These are phyloP conservation scores for Lentinula novae-zelandiae DNA, from an alignment of 1,284 basidiomycete species.

Conservation along the genomic window DNA sequence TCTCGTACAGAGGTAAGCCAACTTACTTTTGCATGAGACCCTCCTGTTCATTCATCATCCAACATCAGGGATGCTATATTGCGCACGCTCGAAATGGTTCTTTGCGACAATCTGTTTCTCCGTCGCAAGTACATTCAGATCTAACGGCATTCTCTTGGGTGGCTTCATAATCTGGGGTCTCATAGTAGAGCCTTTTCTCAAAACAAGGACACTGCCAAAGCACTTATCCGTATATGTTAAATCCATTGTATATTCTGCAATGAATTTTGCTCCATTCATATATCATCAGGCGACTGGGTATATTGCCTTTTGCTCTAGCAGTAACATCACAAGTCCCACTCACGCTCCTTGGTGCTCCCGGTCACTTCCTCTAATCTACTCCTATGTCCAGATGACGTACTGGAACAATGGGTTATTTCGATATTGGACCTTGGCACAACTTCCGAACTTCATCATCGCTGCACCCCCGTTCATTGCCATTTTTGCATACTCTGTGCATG, in stretches of 20 bases:
- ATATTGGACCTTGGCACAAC: constrained; percentile 83
- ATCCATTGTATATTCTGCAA: constrained; percentile 36
- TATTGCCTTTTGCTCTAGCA: constrained; percentile 53
- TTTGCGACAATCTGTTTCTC: constrained; percentile 62
- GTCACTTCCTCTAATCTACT: constrained; percentile 69
- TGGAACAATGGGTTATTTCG: constrained; percentile 86
- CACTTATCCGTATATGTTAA: constrained; percentile 22
- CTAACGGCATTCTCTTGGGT: constrained; percentile 76
- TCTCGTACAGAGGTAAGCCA: constrained; percentile 68
- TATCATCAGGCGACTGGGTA: constrained; percentile 70
- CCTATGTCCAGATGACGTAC: constrained; percentile 81
- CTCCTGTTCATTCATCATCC: constrained; percentile 6
- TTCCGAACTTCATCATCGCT: constrained; percentile 87
- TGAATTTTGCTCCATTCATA: constrained; percentile 64
- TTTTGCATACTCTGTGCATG: constrained; percentile 34
- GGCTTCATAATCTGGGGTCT: constrained; percentile 77
- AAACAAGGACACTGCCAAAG: constrained; percentile 29
- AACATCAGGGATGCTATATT: constrained; percentile 56
- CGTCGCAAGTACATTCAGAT: constrained; percentile 67
- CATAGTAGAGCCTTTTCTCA: constrained; percentile 48
- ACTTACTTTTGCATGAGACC: background rate
- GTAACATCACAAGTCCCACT: background rate
- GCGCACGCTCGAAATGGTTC: constrained; percentile 45
- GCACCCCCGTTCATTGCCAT: constrained; percentile 65
- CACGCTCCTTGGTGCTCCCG: constrained; percentile 60